Percentiles rank a stretch among this genome's conserved stretches.
Conservation (phyloP, 192 early-diverging fungal species). For the Lobosporangium transversale region DNA sequence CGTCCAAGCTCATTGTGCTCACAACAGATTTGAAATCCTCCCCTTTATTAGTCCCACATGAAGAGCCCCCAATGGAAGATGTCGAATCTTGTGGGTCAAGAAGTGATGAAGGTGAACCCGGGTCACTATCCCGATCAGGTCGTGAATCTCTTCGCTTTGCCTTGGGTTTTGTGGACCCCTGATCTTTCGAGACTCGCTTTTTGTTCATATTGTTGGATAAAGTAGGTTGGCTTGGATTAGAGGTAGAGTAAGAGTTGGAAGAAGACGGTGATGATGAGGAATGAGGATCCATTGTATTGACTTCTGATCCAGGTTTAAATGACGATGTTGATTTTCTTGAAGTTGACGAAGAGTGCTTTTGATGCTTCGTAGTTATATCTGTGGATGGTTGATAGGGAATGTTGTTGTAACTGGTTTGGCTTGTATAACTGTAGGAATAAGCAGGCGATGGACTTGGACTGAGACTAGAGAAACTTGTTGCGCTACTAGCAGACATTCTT, state of each 20-base stretch:
- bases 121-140: conserved; percentile 22
- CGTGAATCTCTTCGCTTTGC: conserved; percentile 36
- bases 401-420: conserved; percentile 5
- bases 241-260: background rate
- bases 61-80: conserved; percentile 7
- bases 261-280: conserved; percentile 12
- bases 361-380: background rate
- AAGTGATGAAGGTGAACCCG: conserved; percentile 32
- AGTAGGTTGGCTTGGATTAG: background rate
- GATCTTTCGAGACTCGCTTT: conserved; percentile 46
- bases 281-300: background rate
- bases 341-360: background rate
- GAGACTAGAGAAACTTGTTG: conserved; percentile 38
- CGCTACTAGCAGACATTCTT: conserved; percentile 46
- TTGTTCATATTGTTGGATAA: conserved; percentile 13
- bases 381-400: conserved; percentile 7
- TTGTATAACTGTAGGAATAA: conserved; percentile 22
- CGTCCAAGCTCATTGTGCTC: conserved; percentile 77
- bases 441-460: conserved; percentile 43
- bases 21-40: conserved; percentile 66
- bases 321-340: conserved; percentile 14
- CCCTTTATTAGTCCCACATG: conserved; percentile 5
- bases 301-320: conserved; percentile 7
- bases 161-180: conserved; percentile 37
- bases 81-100: conserved; percentile 22